Conservation (phyloP, 352 stramenopile genomes). For the Globisporangium cederbergense region DNA sequence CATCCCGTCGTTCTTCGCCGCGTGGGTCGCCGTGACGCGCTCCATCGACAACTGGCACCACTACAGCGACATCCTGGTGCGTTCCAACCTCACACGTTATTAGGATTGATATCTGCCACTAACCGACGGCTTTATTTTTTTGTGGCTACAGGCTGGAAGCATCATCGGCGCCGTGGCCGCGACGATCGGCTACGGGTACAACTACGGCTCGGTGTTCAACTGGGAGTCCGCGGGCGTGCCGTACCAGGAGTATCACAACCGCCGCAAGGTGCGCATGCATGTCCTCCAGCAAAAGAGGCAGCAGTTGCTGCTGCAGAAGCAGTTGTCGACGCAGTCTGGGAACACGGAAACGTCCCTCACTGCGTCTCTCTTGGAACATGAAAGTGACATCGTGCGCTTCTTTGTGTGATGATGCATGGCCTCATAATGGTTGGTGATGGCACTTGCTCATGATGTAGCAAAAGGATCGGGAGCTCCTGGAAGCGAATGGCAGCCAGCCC, state of each 20-base stretch:
- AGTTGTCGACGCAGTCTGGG: conserved; percentile 14
- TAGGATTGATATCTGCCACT: too few relatives aligned
- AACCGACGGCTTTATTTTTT: not conserved
- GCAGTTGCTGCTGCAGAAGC: conserved; percentile 17
- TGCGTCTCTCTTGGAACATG: conserved; percentile 14
- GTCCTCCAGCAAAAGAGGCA: conserved; percentile 18
- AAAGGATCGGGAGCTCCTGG: conserved; percentile 23
- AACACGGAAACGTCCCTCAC: conserved; percentile 18
- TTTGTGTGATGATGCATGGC: conserved; percentile 15
- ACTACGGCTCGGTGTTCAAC: conserved; percentile 61
- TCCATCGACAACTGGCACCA: conserved; percentile 86
- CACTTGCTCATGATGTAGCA: conserved; percentile 13
- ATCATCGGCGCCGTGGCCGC: conserved; percentile 61
- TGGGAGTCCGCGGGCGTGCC: conserved; percentile 31
- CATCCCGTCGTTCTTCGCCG: conserved; percentile 46
- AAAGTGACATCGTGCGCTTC: conserved; percentile 23
- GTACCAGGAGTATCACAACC: conserved; percentile 27
- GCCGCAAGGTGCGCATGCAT: conserved; percentile 26
- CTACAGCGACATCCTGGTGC: conserved; percentile 75
- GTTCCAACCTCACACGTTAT: too few relatives aligned
- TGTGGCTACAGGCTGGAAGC: conserved; percentile 32
- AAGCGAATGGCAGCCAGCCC: conserved; percentile 15
- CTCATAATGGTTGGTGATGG: not conserved
- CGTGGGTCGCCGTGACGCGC: conserved; percentile 72
- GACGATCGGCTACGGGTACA: conserved; percentile 58